A percentile compares a stretch with the other conserved stretches of the same genome.
phyloP scores from a whole-genome alignment of 1,139 yeast genomes.

The Taiozyma sp. region DNA sequence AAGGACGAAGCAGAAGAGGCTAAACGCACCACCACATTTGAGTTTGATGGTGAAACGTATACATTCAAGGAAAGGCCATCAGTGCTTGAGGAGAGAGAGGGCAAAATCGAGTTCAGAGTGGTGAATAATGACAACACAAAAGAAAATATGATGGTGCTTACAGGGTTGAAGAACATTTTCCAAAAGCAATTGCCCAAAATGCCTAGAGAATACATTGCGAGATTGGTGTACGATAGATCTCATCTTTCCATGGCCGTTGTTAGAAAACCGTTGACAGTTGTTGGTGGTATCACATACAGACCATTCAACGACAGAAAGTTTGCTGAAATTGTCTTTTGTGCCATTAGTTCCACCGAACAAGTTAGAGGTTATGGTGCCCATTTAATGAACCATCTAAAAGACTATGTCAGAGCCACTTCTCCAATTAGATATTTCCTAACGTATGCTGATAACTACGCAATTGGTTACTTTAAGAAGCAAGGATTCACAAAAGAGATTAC shows the following conservation, averaged over 20 bases:
- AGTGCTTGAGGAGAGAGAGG: conserved; percentile 87
- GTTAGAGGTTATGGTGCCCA: conserved; percentile 99
- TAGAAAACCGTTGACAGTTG: conserved; percentile 87
- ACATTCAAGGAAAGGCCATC: conserved; percentile 91
- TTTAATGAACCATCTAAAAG: conserved; percentile 94
- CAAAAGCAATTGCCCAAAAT: conserved; percentile 97
- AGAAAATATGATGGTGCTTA: conserved; percentile 85
- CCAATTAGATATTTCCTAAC: conserved; percentile 86
- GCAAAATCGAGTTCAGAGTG: conserved; percentile 88
- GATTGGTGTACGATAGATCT: conserved; percentile 90
- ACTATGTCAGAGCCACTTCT: conserved; percentile 87
- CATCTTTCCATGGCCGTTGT: conserved; percentile 96
- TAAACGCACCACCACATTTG: conserved; percentile 48
- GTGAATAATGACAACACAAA: conserved; percentile 90
- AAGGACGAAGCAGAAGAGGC: conserved; percentile 30
- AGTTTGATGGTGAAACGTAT: conserved; percentile 76
- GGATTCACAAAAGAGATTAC: conserved; percentile 96
- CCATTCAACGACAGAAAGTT: conserved; percentile 88
- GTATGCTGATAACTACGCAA: conserved; percentile 97
- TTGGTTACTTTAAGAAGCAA: conserved; percentile 96
- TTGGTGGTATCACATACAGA: conserved; percentile 95
- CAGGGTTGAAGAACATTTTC: conserved; percentile 93
- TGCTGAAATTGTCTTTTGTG: conserved; percentile 98
- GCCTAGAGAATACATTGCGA: conserved; percentile 96
- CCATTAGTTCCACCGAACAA: conserved; percentile 95